Percentiles rank a stretch among this genome's conserved stretches.
Evolutionary conservation across 2,329 filamentous ascomycete species (phyloP).

Genomic region (Xylariaceae sp.): DNA sequence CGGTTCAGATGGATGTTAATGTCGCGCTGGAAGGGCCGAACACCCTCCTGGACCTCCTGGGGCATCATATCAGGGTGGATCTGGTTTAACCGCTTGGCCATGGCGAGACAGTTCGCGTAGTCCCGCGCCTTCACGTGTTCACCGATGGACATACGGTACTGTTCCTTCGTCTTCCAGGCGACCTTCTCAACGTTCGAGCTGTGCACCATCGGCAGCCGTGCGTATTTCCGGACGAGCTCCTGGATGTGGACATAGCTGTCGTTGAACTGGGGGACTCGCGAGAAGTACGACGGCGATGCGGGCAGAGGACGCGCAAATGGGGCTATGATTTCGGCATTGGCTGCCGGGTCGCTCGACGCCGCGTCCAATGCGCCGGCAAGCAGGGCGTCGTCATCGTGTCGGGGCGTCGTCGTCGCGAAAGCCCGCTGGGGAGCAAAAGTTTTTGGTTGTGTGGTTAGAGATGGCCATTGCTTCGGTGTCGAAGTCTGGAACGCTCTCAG

Average conservation of each 20-base stretch:
- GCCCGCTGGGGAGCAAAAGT: slow-evolving; percentile 19
- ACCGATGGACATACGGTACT: slow-evolving; percentile 67
- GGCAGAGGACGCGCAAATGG: slow-evolving; percentile 70
- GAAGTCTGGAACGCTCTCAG: slow-evolving; percentile 27
- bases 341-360: slow-evolving; percentile 17
- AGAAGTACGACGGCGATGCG: slow-evolving; percentile 90
- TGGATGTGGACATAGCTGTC: slow-evolving; percentile 75
- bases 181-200: slow-evolving; percentile 63
- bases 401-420: slow-evolving; percentile 19
- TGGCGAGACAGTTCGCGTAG: slow-evolving; percentile 68
- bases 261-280: slow-evolving; percentile 75
- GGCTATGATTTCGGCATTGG: neutral
- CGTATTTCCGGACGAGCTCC: slow-evolving; percentile 64
- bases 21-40: slow-evolving; percentile 67
- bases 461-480: slow-evolving; percentile 23
- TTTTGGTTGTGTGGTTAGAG: slow-evolving; percentile 19
- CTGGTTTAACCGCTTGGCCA: slow-evolving; percentile 74
- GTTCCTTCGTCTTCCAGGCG: slow-evolving; percentile 72
- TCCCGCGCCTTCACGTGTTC: slow-evolving; percentile 71
- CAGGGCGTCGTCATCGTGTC: slow-evolving; percentile 7
- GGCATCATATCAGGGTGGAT: slow-evolving; percentile 79
- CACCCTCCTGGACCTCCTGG: slow-evolving; percentile 56
- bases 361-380: slow-evolving; percentile 21
- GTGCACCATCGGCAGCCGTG: slow-evolving; percentile 64
- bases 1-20: slow-evolving; percentile 65